Conservation (phyloP, 2,329 filamentous ascomycete species). For the Sporothrix mexicana region DNA sequence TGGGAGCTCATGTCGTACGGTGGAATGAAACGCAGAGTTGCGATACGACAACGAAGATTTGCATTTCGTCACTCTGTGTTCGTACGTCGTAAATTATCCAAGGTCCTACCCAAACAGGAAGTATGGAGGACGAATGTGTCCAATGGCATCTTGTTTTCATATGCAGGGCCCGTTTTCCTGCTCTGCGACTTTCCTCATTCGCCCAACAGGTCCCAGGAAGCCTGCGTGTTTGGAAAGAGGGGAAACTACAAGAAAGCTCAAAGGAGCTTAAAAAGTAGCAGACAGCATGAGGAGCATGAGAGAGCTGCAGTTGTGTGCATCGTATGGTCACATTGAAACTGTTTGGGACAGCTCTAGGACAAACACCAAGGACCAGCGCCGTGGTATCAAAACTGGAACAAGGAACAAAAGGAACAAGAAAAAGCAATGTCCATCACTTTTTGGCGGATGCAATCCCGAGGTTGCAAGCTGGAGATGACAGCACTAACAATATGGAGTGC, state of each 20-base stretch:
- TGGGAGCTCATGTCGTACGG: slow-evolving; percentile 1
- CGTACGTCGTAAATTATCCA: too few species aligned
- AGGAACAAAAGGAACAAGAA: background rate
- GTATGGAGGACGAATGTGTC: background rate
- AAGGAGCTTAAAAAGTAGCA: background rate
- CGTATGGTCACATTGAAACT: slow-evolving; percentile 8
- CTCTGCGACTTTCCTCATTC: slow-evolving; percentile 14
- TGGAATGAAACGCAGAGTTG: background rate
- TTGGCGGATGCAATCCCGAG: background rate
- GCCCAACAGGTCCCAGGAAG: background rate
- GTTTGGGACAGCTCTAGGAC: background rate
- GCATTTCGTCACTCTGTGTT: background rate
- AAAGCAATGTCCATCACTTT: background rate
- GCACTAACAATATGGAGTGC: background rate
- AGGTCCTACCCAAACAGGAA: background rate
- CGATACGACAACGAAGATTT: background rate
- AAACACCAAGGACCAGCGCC: slow-evolving; percentile 11
- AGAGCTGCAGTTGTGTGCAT: slow-evolving; percentile 5
- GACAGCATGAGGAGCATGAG: background rate
- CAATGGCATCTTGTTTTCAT: background rate
- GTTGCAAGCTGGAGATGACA: background rate
- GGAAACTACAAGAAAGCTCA: background rate
- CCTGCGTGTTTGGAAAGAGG: background rate
- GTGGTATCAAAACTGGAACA: slow-evolving; percentile 16
- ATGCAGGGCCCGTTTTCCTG: slow-evolving; percentile 8